phyloP scores from a whole-genome alignment of 2,329 filamentous ascomycete species.

The Exserohilum turcica region DNA sequence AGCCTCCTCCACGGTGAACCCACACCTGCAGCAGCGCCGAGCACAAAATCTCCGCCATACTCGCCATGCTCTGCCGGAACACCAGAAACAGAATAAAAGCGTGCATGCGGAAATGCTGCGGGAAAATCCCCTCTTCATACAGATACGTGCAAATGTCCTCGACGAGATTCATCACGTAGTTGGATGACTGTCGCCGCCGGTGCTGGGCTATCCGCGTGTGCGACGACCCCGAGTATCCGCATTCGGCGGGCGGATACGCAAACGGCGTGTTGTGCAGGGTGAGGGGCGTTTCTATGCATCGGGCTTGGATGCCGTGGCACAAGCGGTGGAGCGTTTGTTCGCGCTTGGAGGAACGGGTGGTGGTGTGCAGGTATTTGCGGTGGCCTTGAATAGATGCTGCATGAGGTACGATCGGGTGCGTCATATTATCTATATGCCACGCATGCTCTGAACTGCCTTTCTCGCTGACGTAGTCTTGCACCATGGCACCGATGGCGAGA shows the following conservation, averaged over 20 bases:
- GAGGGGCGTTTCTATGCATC: conserved; percentile 18
- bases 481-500: conserved; percentile 22
- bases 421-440: conserved; percentile 30
- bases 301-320: conserved; percentile 22
- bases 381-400: conserved; percentile 16
- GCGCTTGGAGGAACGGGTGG: conserved; percentile 20
- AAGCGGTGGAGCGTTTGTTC: conserved; percentile 21
- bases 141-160: conserved; percentile 34
- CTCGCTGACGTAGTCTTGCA: conserved; percentile 24
- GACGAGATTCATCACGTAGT: conserved; percentile 40
- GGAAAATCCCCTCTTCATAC: conserved; percentile 1
- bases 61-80: conserved; percentile 28
- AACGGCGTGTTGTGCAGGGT: conserved; percentile 20
- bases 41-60: conserved; percentile 38
- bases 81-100: conserved; percentile 37
- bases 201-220: conserved; percentile 30
- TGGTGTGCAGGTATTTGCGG: conserved; percentile 35
- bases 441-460: conserved; percentile 8
- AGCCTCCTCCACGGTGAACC: conserved; percentile 33
- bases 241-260: conserved; percentile 29
- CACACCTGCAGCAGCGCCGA: conserved; percentile 37
- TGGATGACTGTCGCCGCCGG: conserved; percentile 27
- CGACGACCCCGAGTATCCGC: conserved; percentile 32
- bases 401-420: conserved; percentile 4
- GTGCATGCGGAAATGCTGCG: conserved; percentile 33